Evolutionary conservation across 2,329 filamentous ascomycete genomes (phyloP), one percentile per base, ranked within the genome.

Genomic region (Leptosphaerulina australis): DNA sequence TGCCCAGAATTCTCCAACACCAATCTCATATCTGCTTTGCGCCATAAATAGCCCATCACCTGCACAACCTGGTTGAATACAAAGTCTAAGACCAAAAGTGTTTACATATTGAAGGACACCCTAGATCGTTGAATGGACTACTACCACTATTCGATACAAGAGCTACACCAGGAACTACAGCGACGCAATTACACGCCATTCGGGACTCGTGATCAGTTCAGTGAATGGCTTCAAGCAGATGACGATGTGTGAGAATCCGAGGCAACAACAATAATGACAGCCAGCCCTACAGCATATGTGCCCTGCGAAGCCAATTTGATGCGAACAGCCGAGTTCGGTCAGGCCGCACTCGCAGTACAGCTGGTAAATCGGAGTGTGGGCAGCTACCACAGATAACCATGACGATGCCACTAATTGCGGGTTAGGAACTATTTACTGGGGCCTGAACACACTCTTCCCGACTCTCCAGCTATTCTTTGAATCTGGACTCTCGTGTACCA

Each of bases 401-500:
- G 22, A 2, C 15, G 30, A 6, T 12, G 1, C 21, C 11, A 44
- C 39, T 55, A 17, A 56, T 39, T 9, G 21, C 9, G 9, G 6
- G 4, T 2, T 30, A 69, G 65, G 47, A 17, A 67, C 68, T 26
- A 28, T 60, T 5, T 55, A 63, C 34, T 70, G 64, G 65, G 59
- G 50, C 5, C 37, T 68, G 51, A 65, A 66, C 26, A 67, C 60
- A 0, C 67, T 69, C 57, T 67, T 67, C 39, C 58, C 66, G 1
- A 56, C 56, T n/a, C 33, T 70, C 0, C 67, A 69, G 43, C 48
- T 69, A 14, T 69, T 67, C 48, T 68, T 68, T 40, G 61, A 60
- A 29, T 70, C 66, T 12, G 64, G 65, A 3, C 54, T 53, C 7
- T 66, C 65, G 0, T 66, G 60, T 45, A 64, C 57, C 2, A 64